Evolutionary conservation across 805 yeast genomes (phyloP).

Genomic region (Yarrowia porcina): DNA sequence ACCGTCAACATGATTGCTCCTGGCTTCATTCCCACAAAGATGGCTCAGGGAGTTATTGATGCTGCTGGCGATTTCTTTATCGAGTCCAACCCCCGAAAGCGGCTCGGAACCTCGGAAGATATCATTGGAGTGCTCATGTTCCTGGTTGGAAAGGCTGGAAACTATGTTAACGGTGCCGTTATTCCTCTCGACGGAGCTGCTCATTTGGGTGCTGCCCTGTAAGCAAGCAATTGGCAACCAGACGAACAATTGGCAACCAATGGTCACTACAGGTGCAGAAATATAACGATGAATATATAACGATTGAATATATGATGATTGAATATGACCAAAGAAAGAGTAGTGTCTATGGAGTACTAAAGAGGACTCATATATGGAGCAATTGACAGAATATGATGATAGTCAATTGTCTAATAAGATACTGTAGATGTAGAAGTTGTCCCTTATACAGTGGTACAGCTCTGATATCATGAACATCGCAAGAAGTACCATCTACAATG

Average conservation of each 20-base stretch:
- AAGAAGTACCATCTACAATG: too few relatives aligned
- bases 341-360: too few relatives aligned
- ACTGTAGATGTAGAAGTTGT: too few relatives aligned
- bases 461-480: too few relatives aligned
- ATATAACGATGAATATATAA: neutral
- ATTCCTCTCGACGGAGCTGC: slow-evolving; percentile 70
- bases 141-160: slow-evolving; percentile 54
- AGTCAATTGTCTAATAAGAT: too few relatives aligned
- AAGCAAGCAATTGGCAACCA: too few relatives aligned
- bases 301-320: neutral
- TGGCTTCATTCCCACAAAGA: slow-evolving; percentile 72
- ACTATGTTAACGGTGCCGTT: slow-evolving; percentile 64
- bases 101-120: slow-evolving; percentile 63
- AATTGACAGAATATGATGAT: too few relatives aligned
- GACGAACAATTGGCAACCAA: too few relatives aligned
- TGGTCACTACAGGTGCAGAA: too few relatives aligned
- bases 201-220: slow-evolving; percentile 29
- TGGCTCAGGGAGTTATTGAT: slow-evolving; percentile 63
- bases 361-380: too few relatives aligned
- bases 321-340: too few relatives aligned
- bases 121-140: slow-evolving; percentile 54
- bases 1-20: slow-evolving; percentile 72
- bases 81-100: slow-evolving; percentile 54
- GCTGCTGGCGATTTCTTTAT: slow-evolving; percentile 52
- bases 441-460: too few relatives aligned